phyloP scores from a whole-genome alignment of 1,139 yeast genomes.

The Lodderomyces theae region DNA sequence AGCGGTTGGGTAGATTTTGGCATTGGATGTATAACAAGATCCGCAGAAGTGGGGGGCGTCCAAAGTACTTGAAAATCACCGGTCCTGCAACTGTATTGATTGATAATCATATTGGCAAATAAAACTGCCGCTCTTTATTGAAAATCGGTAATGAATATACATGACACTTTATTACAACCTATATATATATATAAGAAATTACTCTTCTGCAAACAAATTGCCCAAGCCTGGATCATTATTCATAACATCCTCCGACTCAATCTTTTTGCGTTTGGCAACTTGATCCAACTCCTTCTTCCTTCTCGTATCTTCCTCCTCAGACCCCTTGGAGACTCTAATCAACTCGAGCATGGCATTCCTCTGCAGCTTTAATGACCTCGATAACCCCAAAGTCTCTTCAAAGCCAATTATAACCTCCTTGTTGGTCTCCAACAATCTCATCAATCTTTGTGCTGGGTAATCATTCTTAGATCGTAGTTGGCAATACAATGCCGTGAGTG shows the following conservation, averaged over 20 bases:
- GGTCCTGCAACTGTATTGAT: conserved; percentile 29
- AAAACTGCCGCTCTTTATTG: too few species aligned
- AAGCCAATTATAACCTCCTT: too few species aligned
- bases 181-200: conserved; percentile 1
- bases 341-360: conserved; percentile 71
- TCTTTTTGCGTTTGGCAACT: conserved; percentile 37
- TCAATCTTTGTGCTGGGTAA: conserved; percentile 50
- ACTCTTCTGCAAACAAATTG: conserved; percentile 13
- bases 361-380: conserved; percentile 70
- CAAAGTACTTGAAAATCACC: conserved; percentile 21
- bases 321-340: conserved; percentile 44
- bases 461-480: conserved; percentile 63
- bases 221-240: conserved; percentile 63
- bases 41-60: conserved; percentile 15
- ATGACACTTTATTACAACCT: too few species aligned
- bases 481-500: conserved; percentile 76
- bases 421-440: conserved; percentile 46
- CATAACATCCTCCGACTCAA: conserved; percentile 54
- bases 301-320: conserved; percentile 37
- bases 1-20: not conserved
- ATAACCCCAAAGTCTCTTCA: too few species aligned
- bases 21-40: conserved; percentile 9
- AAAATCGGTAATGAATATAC: too few species aligned
- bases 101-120: conserved; percentile 19
- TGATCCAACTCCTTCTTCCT: conserved; percentile 52